phyloP scores from a whole-genome alignment of 139 green algal genomes.

The Gonium pectorale region DNA sequence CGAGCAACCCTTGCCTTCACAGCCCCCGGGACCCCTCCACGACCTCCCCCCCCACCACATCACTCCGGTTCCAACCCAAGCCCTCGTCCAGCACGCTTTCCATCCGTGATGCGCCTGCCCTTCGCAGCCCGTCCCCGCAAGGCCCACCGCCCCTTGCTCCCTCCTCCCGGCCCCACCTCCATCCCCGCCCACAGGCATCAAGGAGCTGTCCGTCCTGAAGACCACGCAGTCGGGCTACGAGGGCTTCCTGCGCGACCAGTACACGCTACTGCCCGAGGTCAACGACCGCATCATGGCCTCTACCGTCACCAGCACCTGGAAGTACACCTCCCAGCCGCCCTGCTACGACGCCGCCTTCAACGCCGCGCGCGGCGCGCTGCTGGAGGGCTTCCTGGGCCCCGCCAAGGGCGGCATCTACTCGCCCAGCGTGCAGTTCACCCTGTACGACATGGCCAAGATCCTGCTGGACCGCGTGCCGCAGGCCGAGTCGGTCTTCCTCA shows the following conservation, averaged over 20 bases:
- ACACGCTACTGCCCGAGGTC: conserved; percentile 89
- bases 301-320: conserved; percentile 87
- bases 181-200: conserved; percentile 64
- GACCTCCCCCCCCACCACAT: too few species aligned
- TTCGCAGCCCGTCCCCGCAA: too few species aligned
- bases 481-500: conserved; percentile 89
- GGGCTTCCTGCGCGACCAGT: conserved; percentile 89
- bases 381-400: conserved; percentile 87
- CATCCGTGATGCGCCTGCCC: too few species aligned
- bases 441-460: conserved; percentile 86
- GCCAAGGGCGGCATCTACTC: conserved; percentile 86
- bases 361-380: conserved; percentile 36
- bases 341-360: conserved; percentile 52
- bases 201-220: conserved; percentile 83
- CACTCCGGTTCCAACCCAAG: too few species aligned
- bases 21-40: too few species aligned
- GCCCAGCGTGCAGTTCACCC: conserved; percentile 93
- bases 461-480: conserved; percentile 69
- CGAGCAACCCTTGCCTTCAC: too few species aligned
- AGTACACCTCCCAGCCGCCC: conserved; percentile 61
- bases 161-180: too few species aligned
- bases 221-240: conserved; percentile 96
- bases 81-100: too few species aligned
- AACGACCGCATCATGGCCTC: conserved; percentile 94
- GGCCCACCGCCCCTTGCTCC: background rate